Evolutionary conservation across 148 eudicot genomes (phyloP).

Genomic region (Rhododendron ovatum): DNA sequence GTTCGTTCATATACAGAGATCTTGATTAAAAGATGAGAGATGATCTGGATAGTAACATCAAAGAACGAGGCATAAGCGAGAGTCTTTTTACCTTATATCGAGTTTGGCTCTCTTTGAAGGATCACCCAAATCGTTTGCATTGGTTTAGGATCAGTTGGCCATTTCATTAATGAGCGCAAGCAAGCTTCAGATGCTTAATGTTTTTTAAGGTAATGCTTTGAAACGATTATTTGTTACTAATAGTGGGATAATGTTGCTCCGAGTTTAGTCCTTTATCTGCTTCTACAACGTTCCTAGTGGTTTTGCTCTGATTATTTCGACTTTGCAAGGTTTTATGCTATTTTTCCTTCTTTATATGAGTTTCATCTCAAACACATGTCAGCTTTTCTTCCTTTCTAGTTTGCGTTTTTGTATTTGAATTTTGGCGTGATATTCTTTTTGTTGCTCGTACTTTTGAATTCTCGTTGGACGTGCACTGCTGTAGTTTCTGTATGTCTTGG

Average conservation of each 20-base stretch:
- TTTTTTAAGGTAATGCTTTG: not conserved
- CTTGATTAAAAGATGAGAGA: slow-evolving; percentile 48
- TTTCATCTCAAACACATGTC: not conserved
- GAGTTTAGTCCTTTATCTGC: not conserved
- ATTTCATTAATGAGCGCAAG: slow-evolving; percentile 27
- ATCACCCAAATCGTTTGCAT: slow-evolving; percentile 52
- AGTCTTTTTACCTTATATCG: slow-evolving; percentile 67
- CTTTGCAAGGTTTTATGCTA: not conserved
- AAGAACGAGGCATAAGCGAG: slow-evolving; percentile 71
- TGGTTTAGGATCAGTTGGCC: slow-evolving; percentile 61
- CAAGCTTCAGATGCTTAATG: slow-evolving; percentile 1
- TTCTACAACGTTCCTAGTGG: not conserved
- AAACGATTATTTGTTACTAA: not conserved
- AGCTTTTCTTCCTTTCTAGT: not conserved
- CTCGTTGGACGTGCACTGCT: not conserved
- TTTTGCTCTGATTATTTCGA: not conserved
- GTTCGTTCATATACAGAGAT: not conserved
- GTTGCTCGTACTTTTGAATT: not conserved
- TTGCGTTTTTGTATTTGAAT: not conserved
- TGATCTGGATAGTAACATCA: slow-evolving; percentile 55
- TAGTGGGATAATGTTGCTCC: not conserved
- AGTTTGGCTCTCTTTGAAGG: slow-evolving; percentile 83
- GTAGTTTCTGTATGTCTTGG: not conserved
- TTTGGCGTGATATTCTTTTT: not conserved
- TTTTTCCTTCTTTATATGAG: not conserved